Evolutionary conservation across 1,284 basidiomycete genomes (phyloP), one percentile per base, ranked within the genome.

Genomic region (Heterobasidion annosum): DNA sequence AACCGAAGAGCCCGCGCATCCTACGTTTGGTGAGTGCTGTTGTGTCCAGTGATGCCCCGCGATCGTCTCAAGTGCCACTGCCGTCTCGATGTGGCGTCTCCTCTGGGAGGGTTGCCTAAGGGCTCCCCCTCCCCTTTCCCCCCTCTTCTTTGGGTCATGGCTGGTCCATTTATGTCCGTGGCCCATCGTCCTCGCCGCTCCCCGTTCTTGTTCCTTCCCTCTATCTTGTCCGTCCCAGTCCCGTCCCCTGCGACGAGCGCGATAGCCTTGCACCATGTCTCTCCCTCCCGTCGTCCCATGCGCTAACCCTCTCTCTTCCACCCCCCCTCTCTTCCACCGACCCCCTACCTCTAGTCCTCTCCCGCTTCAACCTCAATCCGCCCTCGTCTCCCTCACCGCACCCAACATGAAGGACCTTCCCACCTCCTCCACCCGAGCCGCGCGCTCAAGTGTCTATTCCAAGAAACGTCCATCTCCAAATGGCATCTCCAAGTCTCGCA

Each of bases 401-500:
- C 55, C 65, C 64, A 72, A 73, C 68, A 90, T 91, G 88, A 91
- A 91, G 74, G 88, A 91, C 72, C 71, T 77, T 57, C 78, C 84
- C 40, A 71, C 79, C 63, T 75, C 80, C 35, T 76, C 73, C 66
- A 79, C 77, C 64, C 73, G 75, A 59, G 73, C 81, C 58, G 82
- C 86, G 67, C 79, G 75, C 64, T 71, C 75, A 58, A 69, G 78
- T 53, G 74, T 82, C 58, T 91, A 90, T 62, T 83, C 85, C 52
- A 88, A 83, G 82, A 91, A 86, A 69, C 85, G 86, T 56, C 88
- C 88, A 18, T 89, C 88, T 34, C 88, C 87, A 34, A 71, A 85
- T 69, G 88, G 88, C 64, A 73, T 90, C 59, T 76, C 77, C 50
- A 90, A 90, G 68, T 68, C 73, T 25, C 76, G 79, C 60, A 82